Evolutionary conservation across 2,329 filamentous ascomycete genomes (phyloP).

Genomic region (Fusarium armeniacum): DNA sequence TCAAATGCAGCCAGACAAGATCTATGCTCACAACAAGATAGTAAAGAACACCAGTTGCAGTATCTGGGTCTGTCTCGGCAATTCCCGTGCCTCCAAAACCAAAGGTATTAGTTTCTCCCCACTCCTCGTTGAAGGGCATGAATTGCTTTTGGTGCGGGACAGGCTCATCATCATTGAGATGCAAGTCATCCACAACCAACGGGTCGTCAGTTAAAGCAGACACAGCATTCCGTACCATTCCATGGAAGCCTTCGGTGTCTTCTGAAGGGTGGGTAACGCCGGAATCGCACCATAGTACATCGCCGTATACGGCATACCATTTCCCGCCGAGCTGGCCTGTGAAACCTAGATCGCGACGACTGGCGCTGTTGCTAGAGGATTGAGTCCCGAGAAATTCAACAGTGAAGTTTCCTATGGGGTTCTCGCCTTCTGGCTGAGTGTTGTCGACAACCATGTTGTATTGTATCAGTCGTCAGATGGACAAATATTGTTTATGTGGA

Average conservation of each 20-base stretch:
- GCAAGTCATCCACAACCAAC: slow-evolving; percentile 55
- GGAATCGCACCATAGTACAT: slow-evolving; percentile 53
- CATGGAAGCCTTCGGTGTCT: slow-evolving; percentile 55
- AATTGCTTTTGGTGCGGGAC: slow-evolving; percentile 55
- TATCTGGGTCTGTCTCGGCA: slow-evolving; percentile 52
- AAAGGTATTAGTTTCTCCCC: slow-evolving; percentile 55
- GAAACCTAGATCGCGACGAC: slow-evolving; percentile 57
- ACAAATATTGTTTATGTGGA: too few species aligned
- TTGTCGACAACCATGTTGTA: slow-evolving; percentile 50
- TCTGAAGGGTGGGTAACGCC: slow-evolving; percentile 52
- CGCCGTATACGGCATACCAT: slow-evolving; percentile 57
- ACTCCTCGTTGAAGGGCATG: slow-evolving; percentile 54
- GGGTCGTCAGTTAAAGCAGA: slow-evolving; percentile 55
- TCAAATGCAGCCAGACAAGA: accelerated
- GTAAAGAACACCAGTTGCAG: slow-evolving; percentile 52
- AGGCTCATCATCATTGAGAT: slow-evolving; percentile 52
- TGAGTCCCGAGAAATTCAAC: slow-evolving; percentile 56
- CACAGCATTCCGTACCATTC: slow-evolving; percentile 58
- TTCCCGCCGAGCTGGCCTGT: slow-evolving; percentile 54
- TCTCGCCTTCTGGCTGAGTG: slow-evolving; percentile 55
- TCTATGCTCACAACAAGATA: slow-evolving; percentile 54
- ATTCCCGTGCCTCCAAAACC: slow-evolving; percentile 59
- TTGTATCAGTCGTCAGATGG: accelerated
- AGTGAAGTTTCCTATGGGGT: slow-evolving; percentile 51
- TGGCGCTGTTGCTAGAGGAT: slow-evolving; percentile 55